These are phyloP conservation scores for Aschersonia sp. DNA, from an alignment of 2,329 filamentous ascomycete genomes.

Conservation along the genomic window DNA sequence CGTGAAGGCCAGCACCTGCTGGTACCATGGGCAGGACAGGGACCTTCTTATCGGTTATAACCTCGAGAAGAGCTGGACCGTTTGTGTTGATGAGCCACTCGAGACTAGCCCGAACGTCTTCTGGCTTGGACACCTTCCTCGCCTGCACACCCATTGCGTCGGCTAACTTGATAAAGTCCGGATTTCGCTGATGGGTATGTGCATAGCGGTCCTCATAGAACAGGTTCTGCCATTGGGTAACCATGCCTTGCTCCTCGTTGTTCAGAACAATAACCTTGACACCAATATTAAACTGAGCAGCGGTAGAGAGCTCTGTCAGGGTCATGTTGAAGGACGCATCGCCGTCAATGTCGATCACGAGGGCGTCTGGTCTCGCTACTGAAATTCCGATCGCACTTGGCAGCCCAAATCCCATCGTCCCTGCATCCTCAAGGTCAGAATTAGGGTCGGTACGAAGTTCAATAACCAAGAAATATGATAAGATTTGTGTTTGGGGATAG, in stretches of 20 bases:
- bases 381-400: slow-evolving; percentile 93
- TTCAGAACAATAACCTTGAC: slow-evolving; percentile 92
- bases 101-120: slow-evolving; percentile 63
- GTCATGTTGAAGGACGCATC: slow-evolving; percentile 99
- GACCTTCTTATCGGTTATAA: slow-evolving; percentile 81
- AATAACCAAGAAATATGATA: no score
- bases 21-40: slow-evolving; percentile 98
- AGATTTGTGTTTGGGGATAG: no score
- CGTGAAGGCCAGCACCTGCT: slow-evolving; percentile 71
- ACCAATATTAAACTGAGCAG: slow-evolving; percentile 89
- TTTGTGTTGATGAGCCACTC: slow-evolving; percentile 82
- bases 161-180: slow-evolving; percentile 86
- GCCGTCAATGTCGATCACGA: slow-evolving; percentile 92
- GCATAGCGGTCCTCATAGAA: slow-evolving; percentile 92
- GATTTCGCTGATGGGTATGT: slow-evolving; percentile 88
- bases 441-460: no score
- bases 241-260: slow-evolving; percentile 97
- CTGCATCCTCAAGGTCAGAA: slow-evolving; percentile 57
- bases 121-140: slow-evolving; percentile 36
- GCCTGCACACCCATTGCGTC: slow-evolving; percentile 83
- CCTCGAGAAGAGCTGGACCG: slow-evolving; percentile 81
- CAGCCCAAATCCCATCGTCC: slow-evolving; percentile 79
- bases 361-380: slow-evolving; percentile 59
- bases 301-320: slow-evolving; percentile 83
- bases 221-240: slow-evolving; percentile 95